These are phyloP conservation scores for Lavandula angustifolia DNA, from an alignment of 257 asterid species.

Conservation along the genomic window DNA sequence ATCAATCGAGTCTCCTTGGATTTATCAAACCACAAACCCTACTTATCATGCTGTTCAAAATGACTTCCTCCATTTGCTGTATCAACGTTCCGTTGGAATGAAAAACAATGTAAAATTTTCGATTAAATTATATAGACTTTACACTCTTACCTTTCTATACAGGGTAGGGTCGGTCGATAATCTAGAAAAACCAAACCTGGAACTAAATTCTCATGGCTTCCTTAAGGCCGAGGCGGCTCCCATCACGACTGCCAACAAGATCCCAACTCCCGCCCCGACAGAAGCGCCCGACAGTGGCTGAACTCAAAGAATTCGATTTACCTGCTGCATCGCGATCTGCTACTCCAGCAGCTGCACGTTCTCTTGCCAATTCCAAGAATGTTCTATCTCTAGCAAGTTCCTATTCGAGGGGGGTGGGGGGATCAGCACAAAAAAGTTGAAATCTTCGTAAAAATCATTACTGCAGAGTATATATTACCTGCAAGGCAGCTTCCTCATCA, in stretches of 20 bases:
- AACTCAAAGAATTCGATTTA: conserved; percentile 54
- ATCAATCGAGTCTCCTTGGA: conserved; percentile 55
- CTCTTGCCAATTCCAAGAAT: conserved; percentile 70
- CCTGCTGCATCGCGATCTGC: conserved; percentile 54
- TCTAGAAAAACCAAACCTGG: background rate
- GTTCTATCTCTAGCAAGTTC: conserved; percentile 84
- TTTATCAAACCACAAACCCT: conserved; percentile 52
- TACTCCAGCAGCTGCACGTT: conserved; percentile 59
- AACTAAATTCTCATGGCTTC: conserved; percentile 60
- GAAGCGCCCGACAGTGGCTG: conserved; percentile 98
- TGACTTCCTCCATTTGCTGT: conserved; percentile 32
- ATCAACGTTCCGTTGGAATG: too few relatives aligned
- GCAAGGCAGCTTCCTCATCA: conserved; percentile 82
- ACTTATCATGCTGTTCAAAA: conserved; percentile 56
- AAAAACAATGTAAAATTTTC: too few relatives aligned
- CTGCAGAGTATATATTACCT: conserved; percentile 45
- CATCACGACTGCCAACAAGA: conserved; percentile 87
- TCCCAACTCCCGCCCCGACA: conserved; percentile 93
- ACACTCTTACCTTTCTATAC: conserved; percentile 25
- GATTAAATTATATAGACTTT: conserved; percentile 9
- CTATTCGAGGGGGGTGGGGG: conserved; percentile 34
- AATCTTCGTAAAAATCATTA: background rate
- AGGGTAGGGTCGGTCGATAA: background rate
- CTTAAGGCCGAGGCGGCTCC: conserved; percentile 97
- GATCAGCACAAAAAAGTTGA: background rate